phyloP scores from a whole-genome alignment of 495 filamentous ascomycete species.

The Xylaria palmicola region DNA sequence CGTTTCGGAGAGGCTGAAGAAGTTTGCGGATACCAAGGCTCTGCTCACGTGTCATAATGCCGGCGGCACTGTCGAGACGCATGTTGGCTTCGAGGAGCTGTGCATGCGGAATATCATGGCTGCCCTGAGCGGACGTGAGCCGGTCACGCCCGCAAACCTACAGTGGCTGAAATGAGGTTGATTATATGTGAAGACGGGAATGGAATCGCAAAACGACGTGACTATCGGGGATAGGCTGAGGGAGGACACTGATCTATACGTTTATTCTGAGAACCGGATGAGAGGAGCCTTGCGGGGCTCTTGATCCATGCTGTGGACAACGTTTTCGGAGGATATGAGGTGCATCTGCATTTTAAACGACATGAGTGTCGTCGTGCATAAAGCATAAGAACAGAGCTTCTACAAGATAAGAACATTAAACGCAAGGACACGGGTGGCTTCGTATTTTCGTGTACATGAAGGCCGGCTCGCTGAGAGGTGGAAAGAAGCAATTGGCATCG shows the following conservation, averaged over 20 bases:
- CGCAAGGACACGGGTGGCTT: neutral
- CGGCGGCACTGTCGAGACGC: slow-evolving; percentile 68
- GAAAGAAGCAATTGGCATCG: neutral
- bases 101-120: slow-evolving; percentile 70
- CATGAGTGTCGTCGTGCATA: neutral
- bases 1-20: slow-evolving; percentile 47
- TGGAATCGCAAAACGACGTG: neutral
- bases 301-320: neutral
- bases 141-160: slow-evolving; percentile 66
- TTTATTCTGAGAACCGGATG: neutral
- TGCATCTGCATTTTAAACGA: neutral
- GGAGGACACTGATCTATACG: neutral
- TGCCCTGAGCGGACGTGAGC: slow-evolving; percentile 52
- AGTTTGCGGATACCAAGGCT: slow-evolving; percentile 47
- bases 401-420: neutral
- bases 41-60: slow-evolving; percentile 71
- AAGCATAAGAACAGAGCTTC: neutral
- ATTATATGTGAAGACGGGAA: slow-evolving; percentile 3
- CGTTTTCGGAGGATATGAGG: neutral
- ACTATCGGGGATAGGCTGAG: neutral
- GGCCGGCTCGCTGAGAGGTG: neutral
- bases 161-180: slow-evolving; percentile 41
- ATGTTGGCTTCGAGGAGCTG: slow-evolving; percentile 69
- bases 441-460: neutral
- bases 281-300: neutral